Evolutionary conservation across 179 eudicot genomes (phyloP), one percentile per base, ranked within the genome.

Genomic region (Amaranthus tricolor): DNA sequence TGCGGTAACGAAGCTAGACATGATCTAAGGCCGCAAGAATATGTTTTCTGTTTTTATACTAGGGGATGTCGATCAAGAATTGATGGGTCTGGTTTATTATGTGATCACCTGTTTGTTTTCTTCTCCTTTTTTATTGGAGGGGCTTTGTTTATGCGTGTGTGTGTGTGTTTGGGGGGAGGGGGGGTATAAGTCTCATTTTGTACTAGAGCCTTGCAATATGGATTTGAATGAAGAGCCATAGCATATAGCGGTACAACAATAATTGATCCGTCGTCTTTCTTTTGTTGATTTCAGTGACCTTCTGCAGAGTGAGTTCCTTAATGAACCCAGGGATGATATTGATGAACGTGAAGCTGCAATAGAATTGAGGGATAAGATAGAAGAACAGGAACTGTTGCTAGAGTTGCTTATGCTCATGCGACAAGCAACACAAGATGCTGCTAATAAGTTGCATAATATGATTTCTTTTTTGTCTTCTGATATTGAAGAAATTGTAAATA

Each of bases 301-400:
- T 77, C 70, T 95, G 84, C 87, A 91, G 89, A 95, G 97, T 82
- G 90, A 88, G 68, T 93, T 95, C 83, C 88, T 95, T 62, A 93
- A 88, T 77, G 93, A 88, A 72, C 88, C 89, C 58, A 83, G 91
- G 84, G 85, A 82, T 56, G 87, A 84, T 52, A 84, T 93, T 71
- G 90, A 88, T 71, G 98, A 93, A 73, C 92, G 96, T 31, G 94
- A 91, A 84, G 93, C 91, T 68, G 97, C 88, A 20, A 86, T 89
- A 76, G 89, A 89, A 79, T 92, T 95, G 55, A 80, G 88, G 72
- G 96, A 95, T 81, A 88, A 79, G 80, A 87, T 95, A 79, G 99
- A 93, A 68, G 99, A 89, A 68, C 90, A 91, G 53, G 98, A 95
- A 70, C 73, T 95, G 76, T 84, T 93, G 81, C 85, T 93, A 54